These are phyloP conservation scores for Grammothele lineata DNA, from an alignment of 768 basidiomycete species.

Conservation along the genomic window DNA sequence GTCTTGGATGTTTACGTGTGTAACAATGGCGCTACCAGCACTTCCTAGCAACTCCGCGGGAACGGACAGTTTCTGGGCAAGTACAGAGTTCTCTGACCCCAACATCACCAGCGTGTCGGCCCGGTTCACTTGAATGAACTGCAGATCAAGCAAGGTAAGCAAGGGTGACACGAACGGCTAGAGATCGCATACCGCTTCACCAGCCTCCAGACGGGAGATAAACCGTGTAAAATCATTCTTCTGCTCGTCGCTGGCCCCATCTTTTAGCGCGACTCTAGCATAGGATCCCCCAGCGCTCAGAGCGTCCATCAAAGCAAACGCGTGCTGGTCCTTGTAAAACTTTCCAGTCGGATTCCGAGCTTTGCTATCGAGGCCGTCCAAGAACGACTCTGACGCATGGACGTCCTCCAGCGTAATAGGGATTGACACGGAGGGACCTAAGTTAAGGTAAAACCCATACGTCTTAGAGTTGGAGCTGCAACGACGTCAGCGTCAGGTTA, in stretches of 20 bases:
- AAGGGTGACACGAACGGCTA: slow-evolving; percentile 10
- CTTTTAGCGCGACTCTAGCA: slow-evolving; percentile 40
- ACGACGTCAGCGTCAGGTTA: no score
- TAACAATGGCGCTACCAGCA: slow-evolving; percentile 44
- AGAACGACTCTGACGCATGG: slow-evolving; percentile 27
- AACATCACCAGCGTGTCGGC: slow-evolving; percentile 54
- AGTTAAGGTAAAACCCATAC: slow-evolving; percentile 39
- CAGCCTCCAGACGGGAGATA: slow-evolving; percentile 42
- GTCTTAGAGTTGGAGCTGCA: no score
- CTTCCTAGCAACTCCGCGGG: slow-evolving; percentile 41
- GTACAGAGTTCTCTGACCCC: slow-evolving; percentile 43
- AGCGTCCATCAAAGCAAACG: slow-evolving; percentile 47
- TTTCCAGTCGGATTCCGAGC: slow-evolving; percentile 46
- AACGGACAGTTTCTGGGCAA: slow-evolving; percentile 48
- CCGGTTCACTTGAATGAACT: slow-evolving; percentile 59
- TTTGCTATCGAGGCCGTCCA: slow-evolving; percentile 35
- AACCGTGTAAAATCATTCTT: slow-evolving; percentile 47
- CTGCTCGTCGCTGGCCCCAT: slow-evolving; percentile 38
- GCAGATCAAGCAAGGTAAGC: not conserved
- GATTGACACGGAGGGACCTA: slow-evolving; percentile 47
- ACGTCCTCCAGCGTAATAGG: slow-evolving; percentile 45
- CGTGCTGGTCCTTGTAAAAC: slow-evolving; percentile 50
- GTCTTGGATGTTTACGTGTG: slow-evolving; percentile 55
- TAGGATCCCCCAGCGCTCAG: slow-evolving; percentile 47
- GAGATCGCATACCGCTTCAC: slow-evolving; percentile 44